Base-by-base conservation (phyloP, 352 stramenopile species). In the Phytophthora sansomeana region DNA sequence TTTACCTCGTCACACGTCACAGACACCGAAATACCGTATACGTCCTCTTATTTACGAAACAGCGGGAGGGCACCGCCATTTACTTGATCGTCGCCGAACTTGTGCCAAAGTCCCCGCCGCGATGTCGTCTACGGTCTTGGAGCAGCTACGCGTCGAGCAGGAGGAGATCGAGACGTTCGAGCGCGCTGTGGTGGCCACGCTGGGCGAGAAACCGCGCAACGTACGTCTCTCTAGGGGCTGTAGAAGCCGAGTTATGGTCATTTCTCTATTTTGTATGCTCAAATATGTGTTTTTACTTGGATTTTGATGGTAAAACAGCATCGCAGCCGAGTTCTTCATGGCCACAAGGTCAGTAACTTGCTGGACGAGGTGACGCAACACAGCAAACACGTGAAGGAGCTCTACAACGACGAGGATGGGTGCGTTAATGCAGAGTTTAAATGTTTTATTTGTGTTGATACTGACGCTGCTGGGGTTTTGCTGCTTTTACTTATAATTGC, bases 71-170 rank as follows among this genome's bases (percentile, higher is more conserved):
- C 48, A 49, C 7, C 41, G 13, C 41, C 52, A 58, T 38, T 47
- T 58, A 64, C 13, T 46, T 21, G 43, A 63, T 51, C 36, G 28
- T 41, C 9, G 32, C 56, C 14, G n/a, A 24, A 24, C 21, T 24
- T 24, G 21, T 24, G 21, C 21, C 21, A 24, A 24, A 28, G 26
- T 30, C 21, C 21, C 10, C 44, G 16, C 9, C 14, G 16, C 33
- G 21, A 96, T 96, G 89, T 92, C 89, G 78, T 95, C 87, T 35
- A 93, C 87, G 17, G 83, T 92, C 56, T 63, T 96, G 60, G 89
- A 96, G 77, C 86, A 94, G 60, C 81, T 94, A 33, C 85, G 89
- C 43, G 74, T 84, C 7, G 85, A 87, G 36, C 86, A 94, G 54
- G 89, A 96, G 68, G 82, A 90, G 64, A 81, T 95, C 39, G 89